These are phyloP conservation scores for Gossypium laxum DNA, from an alignment of 441 rosid genomes.

Conservation along the genomic window DNA sequence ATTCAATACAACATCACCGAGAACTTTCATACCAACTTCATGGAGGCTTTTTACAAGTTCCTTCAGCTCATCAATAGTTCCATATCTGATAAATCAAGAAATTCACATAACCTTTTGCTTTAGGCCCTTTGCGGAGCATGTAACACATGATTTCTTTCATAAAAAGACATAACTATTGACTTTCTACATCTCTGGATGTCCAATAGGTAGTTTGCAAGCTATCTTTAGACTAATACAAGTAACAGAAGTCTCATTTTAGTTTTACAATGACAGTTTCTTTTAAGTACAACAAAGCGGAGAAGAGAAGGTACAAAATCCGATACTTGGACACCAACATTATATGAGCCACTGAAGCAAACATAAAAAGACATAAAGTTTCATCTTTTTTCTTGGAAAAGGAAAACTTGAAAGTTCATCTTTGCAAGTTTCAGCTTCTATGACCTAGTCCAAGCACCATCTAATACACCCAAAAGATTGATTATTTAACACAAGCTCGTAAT, in stretches of 20 bases:
- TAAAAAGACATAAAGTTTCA: not conserved
- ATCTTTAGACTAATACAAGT: not conserved
- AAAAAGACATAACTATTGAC: not conserved
- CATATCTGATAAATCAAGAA: slow-evolving; percentile 49
- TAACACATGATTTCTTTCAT: not conserved
- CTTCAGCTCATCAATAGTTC: slow-evolving; percentile 73
- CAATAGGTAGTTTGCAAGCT: not conserved
- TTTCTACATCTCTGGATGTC: not conserved
- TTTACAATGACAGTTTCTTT: not conserved
- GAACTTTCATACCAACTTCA: slow-evolving; percentile 57
- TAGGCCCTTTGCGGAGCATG: not conserved
- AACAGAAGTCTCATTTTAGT: not conserved
- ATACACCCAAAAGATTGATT: not conserved
- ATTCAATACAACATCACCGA: slow-evolving; percentile 88
- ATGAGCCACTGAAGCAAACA: not conserved
- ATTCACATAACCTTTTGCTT: not conserved
- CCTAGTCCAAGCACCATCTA: not conserved
- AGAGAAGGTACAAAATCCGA: slow-evolving; percentile 1
- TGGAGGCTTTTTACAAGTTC: slow-evolving; percentile 58
- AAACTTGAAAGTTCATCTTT: not conserved
- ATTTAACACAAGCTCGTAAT: slow-evolving; percentile 2
- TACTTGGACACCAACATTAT: not conserved
- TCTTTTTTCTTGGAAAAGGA: not conserved
- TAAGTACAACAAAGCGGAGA: not conserved
- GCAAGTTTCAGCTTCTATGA: slow-evolving; percentile 4